Base-by-base conservation (phyloP, 2,329 filamentous ascomycete species). In the Calonectria ilicicola region DNA sequence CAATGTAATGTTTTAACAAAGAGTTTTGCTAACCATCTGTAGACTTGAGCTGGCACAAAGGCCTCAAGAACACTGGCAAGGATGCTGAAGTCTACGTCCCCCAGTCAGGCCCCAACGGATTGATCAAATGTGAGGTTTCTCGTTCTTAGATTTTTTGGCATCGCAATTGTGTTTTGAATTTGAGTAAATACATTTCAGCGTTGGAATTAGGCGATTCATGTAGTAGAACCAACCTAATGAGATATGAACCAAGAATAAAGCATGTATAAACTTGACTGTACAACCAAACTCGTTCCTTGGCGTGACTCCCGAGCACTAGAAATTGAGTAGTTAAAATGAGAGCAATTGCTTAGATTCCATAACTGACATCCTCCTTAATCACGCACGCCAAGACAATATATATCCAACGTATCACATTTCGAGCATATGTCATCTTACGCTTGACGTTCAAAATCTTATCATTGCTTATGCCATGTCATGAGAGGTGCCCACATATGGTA, bases 1-100 rank as follows among this genome's bases (percentile, higher is more conserved):
- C 17, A 44, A 7, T n/a, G 14, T 32, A n/a, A 53, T 70, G 32
- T 69, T 68, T 10, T 60, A 35, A n/a, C n/a, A n/a, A 64, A 64
- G 56, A 38, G 17, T 15, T 17, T 66, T 65, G 46, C 76, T 82
- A 74, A 81, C 58, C 27, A 14, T 68, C 66, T 62, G 5, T 81
- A 96, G 96, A 98, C 82, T 86, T 99, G 81, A 96, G 94, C 86
- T 99, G 97, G 97, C 95, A 98, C 89, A 97, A 98, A 85, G 95
- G 93, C 35, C 84, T 96, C 78, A 95, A 98, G 89, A 99, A 99
- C 86, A 98, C 95, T 0, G 97, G 97, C 84, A 94, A 95, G 85
- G 94, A 99, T 80, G 97, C 97, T 65, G 96, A 98, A 82, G 96
- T 99, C 23, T 98, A 97, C 80, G 96, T 94, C 32, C 97, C 97